Percentiles rank a stretch among this genome's conserved stretches.
These are phyloP conservation scores for Geranomyces michiganensis DNA, from an alignment of 192 early-diverging fungal genomes.

Conservation along the genomic window DNA sequence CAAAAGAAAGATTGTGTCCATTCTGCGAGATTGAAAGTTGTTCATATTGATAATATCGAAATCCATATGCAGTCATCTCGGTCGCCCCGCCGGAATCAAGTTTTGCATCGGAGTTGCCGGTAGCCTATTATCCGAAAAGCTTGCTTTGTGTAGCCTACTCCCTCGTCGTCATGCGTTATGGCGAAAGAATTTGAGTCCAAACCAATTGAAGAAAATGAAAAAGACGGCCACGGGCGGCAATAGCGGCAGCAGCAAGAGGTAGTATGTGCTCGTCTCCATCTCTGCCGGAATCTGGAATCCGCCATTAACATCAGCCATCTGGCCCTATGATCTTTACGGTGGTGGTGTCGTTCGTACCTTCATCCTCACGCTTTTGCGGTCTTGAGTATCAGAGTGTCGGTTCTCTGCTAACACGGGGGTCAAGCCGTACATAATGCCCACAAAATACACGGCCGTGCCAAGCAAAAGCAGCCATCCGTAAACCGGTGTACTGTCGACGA, in stretches of 20 bases:
- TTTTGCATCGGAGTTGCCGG: too few species aligned
- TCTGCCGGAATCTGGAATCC: slow-evolving; percentile 42
- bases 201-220: slow-evolving; percentile 89
- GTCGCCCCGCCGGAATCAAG: too few species aligned
- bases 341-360: neutral
- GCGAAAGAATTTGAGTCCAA: slow-evolving; percentile 92
- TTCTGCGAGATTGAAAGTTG: slow-evolving; percentile 23
- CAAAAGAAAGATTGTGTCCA: slow-evolving; percentile 29
- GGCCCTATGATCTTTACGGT: neutral
- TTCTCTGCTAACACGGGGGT: neutral
- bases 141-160: too few species aligned
- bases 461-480: slow-evolving; percentile 18
- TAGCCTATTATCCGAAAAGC: too few species aligned
- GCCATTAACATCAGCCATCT: neutral
- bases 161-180: slow-evolving; percentile 62
- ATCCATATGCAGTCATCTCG: too few species aligned
- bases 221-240: slow-evolving; percentile 74
- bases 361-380: neutral
- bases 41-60: too few species aligned
- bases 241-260: slow-evolving; percentile 80
- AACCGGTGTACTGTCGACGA: neutral
- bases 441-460: slow-evolving; percentile 17
- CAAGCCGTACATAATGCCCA: slow-evolving; percentile 13
- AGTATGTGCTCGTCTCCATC: slow-evolving; percentile 56
- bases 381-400: neutral